Conservation (phyloP, 2,329 filamentous ascomycete species). For the Pseudocercospora musae region DNA sequence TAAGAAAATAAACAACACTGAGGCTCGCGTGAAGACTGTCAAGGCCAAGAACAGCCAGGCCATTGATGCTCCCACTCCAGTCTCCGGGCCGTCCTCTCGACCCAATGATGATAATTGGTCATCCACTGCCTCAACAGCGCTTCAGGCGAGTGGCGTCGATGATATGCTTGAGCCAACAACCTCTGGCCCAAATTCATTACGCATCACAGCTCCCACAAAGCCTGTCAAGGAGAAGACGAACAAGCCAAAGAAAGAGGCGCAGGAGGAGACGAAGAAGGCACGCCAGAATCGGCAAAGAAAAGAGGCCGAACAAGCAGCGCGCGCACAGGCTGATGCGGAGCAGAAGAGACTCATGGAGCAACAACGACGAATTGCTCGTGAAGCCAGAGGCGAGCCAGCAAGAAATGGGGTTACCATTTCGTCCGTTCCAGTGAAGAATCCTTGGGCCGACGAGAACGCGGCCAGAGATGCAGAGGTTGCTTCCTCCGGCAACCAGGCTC, state of each 20-base stretch:
- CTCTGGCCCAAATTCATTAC: conserved; percentile 69
- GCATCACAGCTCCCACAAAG: conserved; percentile 67
- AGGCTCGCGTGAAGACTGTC: conserved; percentile 45
- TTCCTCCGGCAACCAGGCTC: conserved; percentile 11
- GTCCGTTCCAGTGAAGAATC: conserved; percentile 49
- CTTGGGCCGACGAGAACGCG: conserved; percentile 48
- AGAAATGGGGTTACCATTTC: conserved; percentile 66
- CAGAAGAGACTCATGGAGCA: conserved; percentile 75
- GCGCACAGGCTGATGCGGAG: conserved; percentile 74
- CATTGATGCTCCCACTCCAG: conserved; percentile 35
- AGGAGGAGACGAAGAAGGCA: conserved; percentile 85
- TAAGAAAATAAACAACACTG: conserved; percentile 63
- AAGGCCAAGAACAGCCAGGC: conserved; percentile 45
- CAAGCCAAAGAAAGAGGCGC: conserved; percentile 58
- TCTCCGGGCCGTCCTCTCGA: conserved; percentile 63
- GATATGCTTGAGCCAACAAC: conserved; percentile 84
- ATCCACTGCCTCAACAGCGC: conserved; percentile 60
- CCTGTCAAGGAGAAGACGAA: conserved; percentile 53
- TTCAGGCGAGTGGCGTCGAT: conserved; percentile 65
- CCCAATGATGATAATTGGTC: conserved; percentile 80
- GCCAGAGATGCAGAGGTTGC: conserved; percentile 13
- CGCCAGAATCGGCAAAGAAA: conserved; percentile 87
- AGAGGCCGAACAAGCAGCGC: conserved; percentile 70
- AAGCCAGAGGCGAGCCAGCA: conserved; percentile 76
- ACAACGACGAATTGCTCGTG: conserved; percentile 76